Evolutionary conservation across 495 filamentous ascomycete species (phyloP).

Genomic region (Penicillium verhagenii): DNA sequence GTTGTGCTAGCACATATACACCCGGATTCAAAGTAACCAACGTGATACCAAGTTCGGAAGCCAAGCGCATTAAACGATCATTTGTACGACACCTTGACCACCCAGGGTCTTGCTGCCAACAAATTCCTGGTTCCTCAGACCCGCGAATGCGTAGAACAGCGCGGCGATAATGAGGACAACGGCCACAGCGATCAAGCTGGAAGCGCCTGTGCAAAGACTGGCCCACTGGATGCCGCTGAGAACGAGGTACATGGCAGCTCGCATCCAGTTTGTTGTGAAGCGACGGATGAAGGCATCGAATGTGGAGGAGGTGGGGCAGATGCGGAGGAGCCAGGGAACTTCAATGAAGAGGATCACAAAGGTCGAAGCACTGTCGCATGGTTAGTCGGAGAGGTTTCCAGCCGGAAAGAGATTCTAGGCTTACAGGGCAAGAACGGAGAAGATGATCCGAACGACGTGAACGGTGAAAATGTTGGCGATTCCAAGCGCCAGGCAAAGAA

Average conservation of each 20-base stretch:
- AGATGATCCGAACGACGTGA: constrained; percentile 66
- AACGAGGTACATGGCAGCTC: constrained; percentile 80
- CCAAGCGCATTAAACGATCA: constrained; percentile 73
- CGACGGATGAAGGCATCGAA: constrained; percentile 91
- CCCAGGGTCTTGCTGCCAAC: constrained; percentile 96
- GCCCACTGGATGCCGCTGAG: constrained; percentile 85
- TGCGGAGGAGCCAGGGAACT: constrained; percentile 91
- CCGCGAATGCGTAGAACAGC: constrained; percentile 80
- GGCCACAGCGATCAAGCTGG: constrained; percentile 81
- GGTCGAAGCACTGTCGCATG: constrained; percentile 59
- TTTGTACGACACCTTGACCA: constrained; percentile 91
- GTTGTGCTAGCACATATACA: neutral
- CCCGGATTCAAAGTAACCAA: neutral
- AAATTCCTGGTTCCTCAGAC: constrained; percentile 88
- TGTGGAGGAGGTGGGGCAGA: constrained; percentile 87
- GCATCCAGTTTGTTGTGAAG: constrained; percentile 95
- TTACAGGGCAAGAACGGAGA: constrained; percentile 83
- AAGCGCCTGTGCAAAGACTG: constrained; percentile 57
- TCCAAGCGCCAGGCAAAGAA: constrained; percentile 92
- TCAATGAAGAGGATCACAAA: constrained; percentile 96
- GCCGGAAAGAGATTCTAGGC: constrained; percentile 27
- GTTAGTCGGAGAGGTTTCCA: constrained; percentile 11
- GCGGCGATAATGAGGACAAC: constrained; percentile 75
- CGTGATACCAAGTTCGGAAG: constrained; percentile 2
- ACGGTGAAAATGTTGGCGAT: constrained; percentile 86